Percentiles rank a stretch among this genome's conserved stretches.
These are phyloP conservation scores for Cryptosporidium sp. DNA, from an alignment of 169 alveolate species.

Conservation along the genomic window DNA sequence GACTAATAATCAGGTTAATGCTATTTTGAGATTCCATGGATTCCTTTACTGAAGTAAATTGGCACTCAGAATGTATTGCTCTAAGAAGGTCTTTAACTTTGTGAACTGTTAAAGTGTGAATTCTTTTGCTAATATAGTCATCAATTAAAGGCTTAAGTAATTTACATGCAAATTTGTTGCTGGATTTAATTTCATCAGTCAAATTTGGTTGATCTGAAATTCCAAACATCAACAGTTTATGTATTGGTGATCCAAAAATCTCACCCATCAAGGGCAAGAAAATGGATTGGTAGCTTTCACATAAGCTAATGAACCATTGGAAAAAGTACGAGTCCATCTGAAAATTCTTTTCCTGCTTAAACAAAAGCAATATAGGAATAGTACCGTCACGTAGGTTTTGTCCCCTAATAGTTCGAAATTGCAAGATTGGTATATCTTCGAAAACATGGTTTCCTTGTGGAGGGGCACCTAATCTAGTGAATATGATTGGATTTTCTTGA, in stretches of 20 bases:
- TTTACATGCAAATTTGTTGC: neutral
- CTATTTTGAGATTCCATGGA: neutral
- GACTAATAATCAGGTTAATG: too few species aligned
- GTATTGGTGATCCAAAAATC: conserved; percentile 35
- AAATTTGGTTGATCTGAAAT: neutral
- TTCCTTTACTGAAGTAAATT: neutral
- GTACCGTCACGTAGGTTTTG: neutral
- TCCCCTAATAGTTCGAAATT: neutral
- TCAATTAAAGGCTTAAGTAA: conserved; percentile 11
- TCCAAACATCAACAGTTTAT: conserved; percentile 37
- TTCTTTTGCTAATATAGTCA: neutral
- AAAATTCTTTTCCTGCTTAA: conserved; percentile 11
- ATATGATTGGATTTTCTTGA: neutral
- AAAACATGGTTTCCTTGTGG: neutral
- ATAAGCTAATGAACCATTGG: conserved; percentile 50
- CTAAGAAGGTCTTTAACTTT: neutral
- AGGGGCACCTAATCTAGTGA: neutral
- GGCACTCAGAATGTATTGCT: conserved; percentile 1
- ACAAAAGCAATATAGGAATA: conserved; percentile 9
- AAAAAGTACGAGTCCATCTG: conserved; percentile 69
- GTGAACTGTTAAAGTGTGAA: neutral
- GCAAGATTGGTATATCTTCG: neutral
- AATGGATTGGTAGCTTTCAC: conserved; percentile 36
- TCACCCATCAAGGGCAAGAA: conserved; percentile 54
- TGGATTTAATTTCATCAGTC: neutral